Evolutionary conservation across 805 yeast species (phyloP), one percentile per base, ranked within the genome.

Genomic region (Zygosaccharomyces gambellarensis): DNA sequence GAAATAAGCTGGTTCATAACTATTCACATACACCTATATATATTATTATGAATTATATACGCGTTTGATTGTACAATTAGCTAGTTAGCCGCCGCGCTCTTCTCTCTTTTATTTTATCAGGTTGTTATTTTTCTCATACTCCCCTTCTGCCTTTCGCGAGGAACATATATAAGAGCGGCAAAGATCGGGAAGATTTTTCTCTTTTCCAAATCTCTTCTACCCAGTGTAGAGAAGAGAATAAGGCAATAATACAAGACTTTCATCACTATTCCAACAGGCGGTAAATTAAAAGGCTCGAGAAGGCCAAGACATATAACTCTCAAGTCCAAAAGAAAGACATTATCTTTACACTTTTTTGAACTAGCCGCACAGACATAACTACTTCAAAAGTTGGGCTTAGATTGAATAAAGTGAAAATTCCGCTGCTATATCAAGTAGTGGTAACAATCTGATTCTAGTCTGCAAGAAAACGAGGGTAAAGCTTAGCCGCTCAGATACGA

Each of bases 1-100:
- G 71, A 90, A 90, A 81, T 92, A 83, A 67, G 36, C 23, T 14
- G 5, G 25, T 19, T 11, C 36, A 30, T n/a, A 25, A 21, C 5
- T 31, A 14, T 43, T 21, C 21, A 25, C 14, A 34, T 32, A 21
- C 30, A 34, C 28, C 17, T 30, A 17, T 31, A 30, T 31, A 19
- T 12, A n/a, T 30, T 25, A 25, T 25, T 25, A 25, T 25, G 28
- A 8, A 25, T 25, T 25, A 30, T 7, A 19, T 17, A 19, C 36
- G 27, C 30, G 27, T 28, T 28, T 14, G 28, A 23, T 23, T 23
- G 30, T 23, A 27, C 28, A 27, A n/a, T 21, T 27, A 27, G 30
- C 22, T 30, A 30, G 14, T 21, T 23, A 42, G 19, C 38, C 45
- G 45, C 45, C 36, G 29, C 14, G 42, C 30, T 23, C 10, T 21